Evolutionary conservation across 441 rosid genomes (phyloP), one percentile per base, ranked within the genome.

Genomic region (Hura crepitans): DNA sequence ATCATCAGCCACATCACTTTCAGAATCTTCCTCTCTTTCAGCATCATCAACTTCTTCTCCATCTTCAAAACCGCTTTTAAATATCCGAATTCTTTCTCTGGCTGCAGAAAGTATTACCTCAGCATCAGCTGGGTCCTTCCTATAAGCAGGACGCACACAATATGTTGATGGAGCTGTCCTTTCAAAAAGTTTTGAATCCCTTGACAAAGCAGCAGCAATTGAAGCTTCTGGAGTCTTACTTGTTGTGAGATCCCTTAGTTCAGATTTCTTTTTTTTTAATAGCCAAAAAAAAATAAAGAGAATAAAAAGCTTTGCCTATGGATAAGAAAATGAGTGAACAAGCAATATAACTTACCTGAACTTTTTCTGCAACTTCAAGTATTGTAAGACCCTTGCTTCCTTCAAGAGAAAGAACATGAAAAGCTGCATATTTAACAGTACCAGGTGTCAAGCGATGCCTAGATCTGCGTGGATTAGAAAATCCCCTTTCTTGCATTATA

Each of bases 191-290:
- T 88, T 92, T 54, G 94, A 76, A 77, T 92, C 96, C 49, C 97
- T 88, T 27, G 96, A 89, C 83, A 92, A 79, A 22, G 97, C 96
- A 84, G 94, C 97, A 78, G 96, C 85, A 74, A 92, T 87, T 13
- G 96, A 92, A 54, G 97, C 96, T 87, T 92, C 96, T 27, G 96
- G 97, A 58, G 94, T 92, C 85, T 86, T 89, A 80, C 97, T 92
- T 1, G 94, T 86, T 17, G 94, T 84, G 73, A 92, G 88, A 83
- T 92, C 96, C 77, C 96, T 84, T 70, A 92, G 82, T 62, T 96
- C 97, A 75, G 91, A 92, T 80, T 84, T 89, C 97, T 89, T 18
- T 49, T 15, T 13, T 56, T 56, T 27, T 3, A 1, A 7, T 42
- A 35, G 39, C 4, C 1, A 42, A 68, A 68, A 70, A 75, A 65